These are phyloP conservation scores for Mixia osmundae DNA, from an alignment of 1,284 basidiomycete genomes.

Conservation along the genomic window DNA sequence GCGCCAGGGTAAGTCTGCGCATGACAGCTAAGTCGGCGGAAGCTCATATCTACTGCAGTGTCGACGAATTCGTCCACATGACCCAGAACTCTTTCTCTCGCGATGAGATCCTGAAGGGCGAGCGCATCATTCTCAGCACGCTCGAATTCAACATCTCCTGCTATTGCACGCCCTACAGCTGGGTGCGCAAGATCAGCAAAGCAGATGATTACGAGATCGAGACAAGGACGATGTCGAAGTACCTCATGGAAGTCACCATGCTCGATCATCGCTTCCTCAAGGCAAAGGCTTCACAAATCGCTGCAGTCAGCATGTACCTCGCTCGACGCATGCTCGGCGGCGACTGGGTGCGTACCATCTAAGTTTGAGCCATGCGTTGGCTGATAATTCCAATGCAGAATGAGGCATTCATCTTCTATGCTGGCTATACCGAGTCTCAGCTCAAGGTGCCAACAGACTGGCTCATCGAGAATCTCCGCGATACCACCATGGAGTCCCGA, in stretches of 20 bases:
- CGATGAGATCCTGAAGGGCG: slow-evolving; percentile 94
- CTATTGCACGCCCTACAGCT: slow-evolving; percentile 97
- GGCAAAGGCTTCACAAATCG: slow-evolving; percentile 78
- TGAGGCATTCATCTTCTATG: slow-evolving; percentile 80
- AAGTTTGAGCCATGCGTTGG: not conserved
- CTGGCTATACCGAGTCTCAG: slow-evolving; percentile 74
- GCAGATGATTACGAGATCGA: slow-evolving; percentile 98
- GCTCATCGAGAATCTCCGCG: slow-evolving; percentile 61
- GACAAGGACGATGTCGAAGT: slow-evolving; percentile 89
- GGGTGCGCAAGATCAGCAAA: slow-evolving; percentile 96
- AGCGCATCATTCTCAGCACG: slow-evolving; percentile 63
- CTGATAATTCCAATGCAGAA: slow-evolving; percentile 30
- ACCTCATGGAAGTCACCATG: slow-evolving; percentile 86
- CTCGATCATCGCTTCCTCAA: slow-evolving; percentile 81
- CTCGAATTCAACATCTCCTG: slow-evolving; percentile 87
- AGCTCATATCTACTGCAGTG: slow-evolving; percentile 25
- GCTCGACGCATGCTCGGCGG: slow-evolving; percentile 74
- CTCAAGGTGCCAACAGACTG: slow-evolving; percentile 57
- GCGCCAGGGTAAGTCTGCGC: slow-evolving; percentile 33
- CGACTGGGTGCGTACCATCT: slow-evolving; percentile 54
- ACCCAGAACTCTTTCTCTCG: slow-evolving; percentile 78
- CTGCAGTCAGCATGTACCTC: slow-evolving; percentile 96
- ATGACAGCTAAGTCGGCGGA: too few relatives aligned
- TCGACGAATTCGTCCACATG: slow-evolving; percentile 93
- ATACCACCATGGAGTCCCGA: slow-evolving; percentile 53